A percentile compares a stretch with the other conserved stretches of the same genome.
phyloP scores from a whole-genome alignment of 2,329 filamentous ascomycete species.

The Ceratocystis lukuohia region DNA sequence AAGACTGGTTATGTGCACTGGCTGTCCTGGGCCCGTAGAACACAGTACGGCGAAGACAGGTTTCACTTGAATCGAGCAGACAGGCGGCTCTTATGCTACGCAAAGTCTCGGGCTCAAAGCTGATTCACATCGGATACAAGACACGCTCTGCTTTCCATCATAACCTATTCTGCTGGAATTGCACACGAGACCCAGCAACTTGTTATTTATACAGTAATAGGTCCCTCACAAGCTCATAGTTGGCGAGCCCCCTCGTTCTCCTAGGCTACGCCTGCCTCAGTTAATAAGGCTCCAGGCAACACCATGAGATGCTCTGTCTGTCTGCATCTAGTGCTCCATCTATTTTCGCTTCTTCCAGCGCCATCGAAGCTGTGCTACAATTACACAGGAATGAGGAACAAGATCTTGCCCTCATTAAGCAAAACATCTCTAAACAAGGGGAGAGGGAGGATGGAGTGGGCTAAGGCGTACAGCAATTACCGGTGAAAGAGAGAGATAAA shows the following conservation, averaged over 20 bases:
- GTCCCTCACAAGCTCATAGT: background rate
- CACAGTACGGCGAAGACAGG: background rate
- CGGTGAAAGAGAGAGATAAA: background rate
- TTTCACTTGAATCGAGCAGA: background rate
- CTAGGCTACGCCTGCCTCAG: background rate
- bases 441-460: background rate
- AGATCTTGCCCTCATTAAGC: background rate
- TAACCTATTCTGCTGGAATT: background rate
- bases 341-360: slow-evolving; percentile 17
- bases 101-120: background rate
- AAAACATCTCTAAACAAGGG: slow-evolving; percentile 1
- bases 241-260: background rate
- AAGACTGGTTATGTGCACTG: background rate
- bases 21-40: background rate
- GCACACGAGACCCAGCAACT: background rate
- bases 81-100: background rate
- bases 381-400: background rate
- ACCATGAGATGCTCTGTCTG: background rate
- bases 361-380: slow-evolving; percentile 12
- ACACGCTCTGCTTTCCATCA: background rate
- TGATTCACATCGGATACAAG: background rate
- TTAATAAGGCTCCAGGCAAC: background rate
- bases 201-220: background rate
- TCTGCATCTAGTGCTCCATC: background rate
- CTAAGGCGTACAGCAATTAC: background rate